A percentile compares a stretch with the other conserved stretches of the same genome.
phyloP scores from a whole-genome alignment of 805 yeast species.

The Yamadazyma akitaensis region DNA sequence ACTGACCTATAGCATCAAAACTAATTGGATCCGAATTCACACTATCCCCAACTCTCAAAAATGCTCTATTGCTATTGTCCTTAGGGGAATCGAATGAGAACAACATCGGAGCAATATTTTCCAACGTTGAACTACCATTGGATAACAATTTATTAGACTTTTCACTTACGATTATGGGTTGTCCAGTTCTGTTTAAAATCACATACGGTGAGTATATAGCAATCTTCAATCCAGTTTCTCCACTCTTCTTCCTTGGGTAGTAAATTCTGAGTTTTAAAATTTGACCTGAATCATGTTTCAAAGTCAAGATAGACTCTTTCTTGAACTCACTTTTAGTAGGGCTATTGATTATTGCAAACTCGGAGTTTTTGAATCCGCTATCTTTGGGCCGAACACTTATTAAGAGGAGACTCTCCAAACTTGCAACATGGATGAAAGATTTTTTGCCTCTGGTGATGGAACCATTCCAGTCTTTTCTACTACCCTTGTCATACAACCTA shows the following conservation, averaged over 20 bases:
- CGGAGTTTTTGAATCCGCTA: slow-evolving; percentile 61
- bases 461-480: slow-evolving; percentile 64
- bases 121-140: slow-evolving; percentile 30
- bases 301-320: slow-evolving; percentile 49
- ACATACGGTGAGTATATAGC: slow-evolving; percentile 83
- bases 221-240: slow-evolving; percentile 60
- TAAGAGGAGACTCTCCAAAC: slow-evolving; percentile 65
- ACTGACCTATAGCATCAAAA: slow-evolving; percentile 88
- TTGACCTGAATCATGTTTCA: slow-evolving; percentile 66
- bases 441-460: slow-evolving; percentile 59
- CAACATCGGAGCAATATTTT: slow-evolving; percentile 56
- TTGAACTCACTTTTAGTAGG: slow-evolving; percentile 52
- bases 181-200: slow-evolving; percentile 75
- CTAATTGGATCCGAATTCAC: slow-evolving; percentile 70
- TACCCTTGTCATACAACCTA: slow-evolving; percentile 71
- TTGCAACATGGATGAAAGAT: slow-evolving; percentile 77
- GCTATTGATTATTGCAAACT: slow-evolving; percentile 70
- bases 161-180: slow-evolving; percentile 54
- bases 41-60: slow-evolving; percentile 64
- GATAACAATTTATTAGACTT: slow-evolving; percentile 51
- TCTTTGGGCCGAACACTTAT: slow-evolving; percentile 65
- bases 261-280: slow-evolving; percentile 58
- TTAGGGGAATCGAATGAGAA: slow-evolving; percentile 71
- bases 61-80: slow-evolving; percentile 63
- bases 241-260: slow-evolving; percentile 51